Percentiles rank a stretch among this genome's conserved stretches.
These are phyloP conservation scores for Brassica rapa DNA, from an alignment of 345 rosid genomes.

Conservation along the genomic window DNA sequence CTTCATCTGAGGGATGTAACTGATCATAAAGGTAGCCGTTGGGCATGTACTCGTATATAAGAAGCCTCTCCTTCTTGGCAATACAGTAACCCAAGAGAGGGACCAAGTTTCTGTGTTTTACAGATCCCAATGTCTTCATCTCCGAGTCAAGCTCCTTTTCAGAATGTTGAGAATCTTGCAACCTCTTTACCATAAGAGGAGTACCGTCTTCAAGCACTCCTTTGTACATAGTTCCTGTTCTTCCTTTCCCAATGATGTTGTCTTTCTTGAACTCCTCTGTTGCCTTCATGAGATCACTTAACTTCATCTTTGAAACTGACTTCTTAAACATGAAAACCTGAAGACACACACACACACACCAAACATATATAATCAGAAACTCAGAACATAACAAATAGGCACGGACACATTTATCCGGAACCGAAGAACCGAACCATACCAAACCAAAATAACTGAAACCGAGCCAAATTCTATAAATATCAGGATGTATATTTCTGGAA, in stretches of 20 bases:
- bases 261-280: conserved; percentile 76
- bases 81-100: conserved; percentile 86
- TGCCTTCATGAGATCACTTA: conserved; percentile 88
- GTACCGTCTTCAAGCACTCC: conserved; percentile 78
- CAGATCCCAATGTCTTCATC: conserved; percentile 84
- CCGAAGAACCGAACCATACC: not conserved
- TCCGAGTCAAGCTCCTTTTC: conserved; percentile 79
- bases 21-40: conserved; percentile 70
- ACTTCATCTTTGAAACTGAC: conserved; percentile 68
- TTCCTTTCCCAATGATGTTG: conserved; percentile 78
- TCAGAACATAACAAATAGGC: conserved; percentile 10
- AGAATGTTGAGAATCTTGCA: conserved; percentile 85
- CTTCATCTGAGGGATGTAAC: conserved; percentile 55
- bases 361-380: conserved; percentile 1
- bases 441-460: not conserved
- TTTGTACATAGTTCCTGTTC: conserved; percentile 83
- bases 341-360: conserved; percentile 16
- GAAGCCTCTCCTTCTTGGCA: conserved; percentile 70
- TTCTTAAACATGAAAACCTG: conserved; percentile 94
- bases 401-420: not conserved
- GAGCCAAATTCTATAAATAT: not conserved
- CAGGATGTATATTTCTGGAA: too few species aligned
- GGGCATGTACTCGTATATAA: conserved; percentile 75
- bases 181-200: conserved; percentile 80
- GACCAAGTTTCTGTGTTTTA: conserved; percentile 76